Evolutionary conservation across 176 grass and related monocot species (phyloP).

Genomic region (Oryza australiensis): DNA sequence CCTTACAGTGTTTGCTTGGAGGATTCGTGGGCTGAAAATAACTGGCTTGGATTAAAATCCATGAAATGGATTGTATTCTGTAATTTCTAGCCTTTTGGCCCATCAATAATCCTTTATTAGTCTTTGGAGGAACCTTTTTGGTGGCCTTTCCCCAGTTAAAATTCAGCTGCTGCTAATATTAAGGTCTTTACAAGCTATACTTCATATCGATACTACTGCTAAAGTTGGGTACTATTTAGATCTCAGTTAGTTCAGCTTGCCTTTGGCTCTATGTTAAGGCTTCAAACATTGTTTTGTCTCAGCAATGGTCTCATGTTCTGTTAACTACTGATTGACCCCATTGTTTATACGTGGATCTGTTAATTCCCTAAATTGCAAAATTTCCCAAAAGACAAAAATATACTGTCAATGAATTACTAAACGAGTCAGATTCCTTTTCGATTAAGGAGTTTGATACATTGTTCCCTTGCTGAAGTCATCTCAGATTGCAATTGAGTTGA

Average conservation of each 20-base stretch:
- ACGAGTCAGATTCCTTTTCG: neutral
- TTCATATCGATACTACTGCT: constrained; percentile 5
- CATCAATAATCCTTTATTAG: neutral
- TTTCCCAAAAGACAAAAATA: neutral
- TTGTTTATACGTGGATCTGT: neutral
- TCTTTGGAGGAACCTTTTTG: neutral
- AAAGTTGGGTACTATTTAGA: neutral
- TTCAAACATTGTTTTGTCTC: neutral
- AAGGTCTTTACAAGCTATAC: neutral
- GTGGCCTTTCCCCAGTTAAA: neutral
- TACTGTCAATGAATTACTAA: neutral
- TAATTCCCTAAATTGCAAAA: neutral
- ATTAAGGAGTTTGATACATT: neutral
- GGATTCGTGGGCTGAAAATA: neutral
- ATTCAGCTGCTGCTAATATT: neutral
- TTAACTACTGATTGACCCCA: neutral
- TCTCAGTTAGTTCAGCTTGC: neutral
- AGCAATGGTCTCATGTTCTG: neutral
- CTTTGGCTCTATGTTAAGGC: neutral
- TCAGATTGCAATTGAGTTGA: neutral
- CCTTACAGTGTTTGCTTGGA: constrained; percentile 10
- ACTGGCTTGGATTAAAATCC: constrained; percentile 11
- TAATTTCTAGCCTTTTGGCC: too few relatives aligned
- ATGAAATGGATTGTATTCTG: neutral
- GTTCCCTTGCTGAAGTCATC: neutral